Evolutionary conservation across 2,329 filamentous ascomycete genomes (phyloP), one percentile per base, ranked within the genome.

Genomic region (Lachnellula suecica): DNA sequence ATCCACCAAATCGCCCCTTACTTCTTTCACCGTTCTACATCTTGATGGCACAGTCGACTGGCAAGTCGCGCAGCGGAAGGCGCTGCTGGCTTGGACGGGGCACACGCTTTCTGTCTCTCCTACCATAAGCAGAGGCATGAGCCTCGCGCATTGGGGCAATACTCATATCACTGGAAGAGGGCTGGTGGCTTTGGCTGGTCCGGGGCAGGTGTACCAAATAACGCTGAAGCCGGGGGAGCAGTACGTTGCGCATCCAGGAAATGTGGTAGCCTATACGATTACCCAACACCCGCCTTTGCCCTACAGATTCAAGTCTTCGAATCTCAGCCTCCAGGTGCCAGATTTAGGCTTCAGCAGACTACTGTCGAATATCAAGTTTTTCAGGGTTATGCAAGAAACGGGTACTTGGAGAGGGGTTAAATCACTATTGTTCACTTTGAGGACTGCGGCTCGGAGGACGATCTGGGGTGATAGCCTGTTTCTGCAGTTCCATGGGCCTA

Each of bases 391-490:
- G 76, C 82, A 85, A 51, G 79, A 84, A 56, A 89, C 89, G 3
- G 74, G 80, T 13, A 81, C 83, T 3, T 97, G 91, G 84, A 88
- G 86, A 65, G 75, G 81, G 8, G 59, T 91, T 1, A 79, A 85
- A 38, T 78, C 79, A n/a, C 66, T 83, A 25, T 70, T 88, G 7
- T 89, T 88, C 70, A 81, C 74, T 34, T 60, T 95, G 19, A 83
- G 91, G 54, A 96, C 91, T 0, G 85, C 87, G 73, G 78, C 87
- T 38, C 81, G 92, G 54, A 82, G 89, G 64, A 89, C 89, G 1
- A 88, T 99, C 51, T 97, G 91, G 90, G 94, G 94, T 20, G 94
- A 99, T 68, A 76, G 93, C 72, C 77, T 97, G 23, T 97, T 97
- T 71, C 75, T 99, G 27, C 88, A 89, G 66, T 97, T 99, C 68